Base-by-base conservation (phyloP, 2,329 filamentous ascomycete species). In the Esteya vermicola region DNA sequence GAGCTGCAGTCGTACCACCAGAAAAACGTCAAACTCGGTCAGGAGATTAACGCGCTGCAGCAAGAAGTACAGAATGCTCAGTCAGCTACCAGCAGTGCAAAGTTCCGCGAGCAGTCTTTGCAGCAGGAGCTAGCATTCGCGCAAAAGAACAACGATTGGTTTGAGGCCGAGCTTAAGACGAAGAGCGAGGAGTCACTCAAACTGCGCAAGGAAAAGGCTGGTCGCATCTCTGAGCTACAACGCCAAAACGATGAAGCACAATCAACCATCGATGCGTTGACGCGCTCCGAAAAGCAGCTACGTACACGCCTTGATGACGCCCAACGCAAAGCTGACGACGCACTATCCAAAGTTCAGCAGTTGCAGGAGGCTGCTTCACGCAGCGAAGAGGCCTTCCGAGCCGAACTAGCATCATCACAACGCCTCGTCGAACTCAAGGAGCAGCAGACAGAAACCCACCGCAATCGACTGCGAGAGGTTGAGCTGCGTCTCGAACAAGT, bases 171-270 rank as follows among this genome's bases (percentile, higher is more conserved):
- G 58, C 71, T 96, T 19, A 89, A 93, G 64, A 88, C 84, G 1
- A 93, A 94, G 62, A 80, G 75, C 45, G 75, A 79, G 9, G 91
- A 98, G 55, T 78, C 85, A 36, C 73, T 89, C 48, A 94, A 88
- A 54, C 89, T 83, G 59, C 78, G 91, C 47, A 96, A 94, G 55
- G 91, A 98, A 56, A 96, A 95, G 68, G 84, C 84, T 46, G 80
- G 85, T 2, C 81, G 84, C 30, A 85, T 96, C 50, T 75, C 86
- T 9, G 84, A 93, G 52, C 73, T 98, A 22, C 84, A 95, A 58
- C 82, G 86, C 39, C 75, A 82, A 45, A 83, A 89, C 49, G 89
- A 96, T 50, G 91, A 98, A 49, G 76, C 81, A 33, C 78, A 72
- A 47, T 79, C 82, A 18, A 80, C 73, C 25, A 71, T 86, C 39